Conservation (phyloP, 208 protist species). For the Wallacemonas sp. region DNA sequence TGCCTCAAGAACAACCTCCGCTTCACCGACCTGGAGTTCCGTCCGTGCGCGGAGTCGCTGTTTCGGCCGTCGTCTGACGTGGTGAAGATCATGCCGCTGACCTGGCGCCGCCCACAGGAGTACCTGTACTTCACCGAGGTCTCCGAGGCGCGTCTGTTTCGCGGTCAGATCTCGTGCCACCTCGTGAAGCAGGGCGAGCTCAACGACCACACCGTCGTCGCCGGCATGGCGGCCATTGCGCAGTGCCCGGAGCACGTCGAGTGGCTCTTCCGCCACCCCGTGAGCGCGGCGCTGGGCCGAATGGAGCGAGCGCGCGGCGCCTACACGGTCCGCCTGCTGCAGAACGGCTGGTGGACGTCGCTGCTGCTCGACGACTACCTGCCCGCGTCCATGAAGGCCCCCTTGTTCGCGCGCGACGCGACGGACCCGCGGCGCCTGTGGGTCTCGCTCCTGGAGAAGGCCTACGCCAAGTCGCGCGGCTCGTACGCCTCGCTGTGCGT, state of each 20-base stretch:
- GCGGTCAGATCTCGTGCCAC: conserved; percentile 47
- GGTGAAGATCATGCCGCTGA: conserved; percentile 29
- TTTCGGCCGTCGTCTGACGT: conserved; percentile 30
- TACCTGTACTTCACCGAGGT: conserved; percentile 44
- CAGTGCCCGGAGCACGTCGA: conserved; percentile 44
- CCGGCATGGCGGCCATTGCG: conserved; percentile 64
- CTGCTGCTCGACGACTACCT: conserved; percentile 83
- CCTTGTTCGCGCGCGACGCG: conserved; percentile 46
- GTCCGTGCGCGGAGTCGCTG: conserved; percentile 33
- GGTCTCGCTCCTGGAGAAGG: conserved; percentile 86
- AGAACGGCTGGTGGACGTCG: conserved; percentile 79
- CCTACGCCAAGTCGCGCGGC: conserved; percentile 85
- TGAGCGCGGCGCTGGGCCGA: conserved; percentile 29
- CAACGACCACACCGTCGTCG: conserved; percentile 67
- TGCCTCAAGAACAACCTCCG: conserved; percentile 40
- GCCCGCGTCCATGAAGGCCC: conserved; percentile 39
- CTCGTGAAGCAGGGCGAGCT: conserved; percentile 63
- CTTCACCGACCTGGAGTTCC: conserved; percentile 63
- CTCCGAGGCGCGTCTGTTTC: conserved; percentile 47
- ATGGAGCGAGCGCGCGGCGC: conserved; percentile 55
- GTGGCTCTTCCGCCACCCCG: conserved; percentile 65
- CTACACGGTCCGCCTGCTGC: conserved; percentile 70
- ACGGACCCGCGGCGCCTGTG: conserved; percentile 78
- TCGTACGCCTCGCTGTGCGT: conserved; percentile 73
- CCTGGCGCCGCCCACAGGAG: conserved; percentile 50